Base-by-base conservation (phyloP, 805 yeast species). In the Vanderwaltozyma polyspora region DNA sequence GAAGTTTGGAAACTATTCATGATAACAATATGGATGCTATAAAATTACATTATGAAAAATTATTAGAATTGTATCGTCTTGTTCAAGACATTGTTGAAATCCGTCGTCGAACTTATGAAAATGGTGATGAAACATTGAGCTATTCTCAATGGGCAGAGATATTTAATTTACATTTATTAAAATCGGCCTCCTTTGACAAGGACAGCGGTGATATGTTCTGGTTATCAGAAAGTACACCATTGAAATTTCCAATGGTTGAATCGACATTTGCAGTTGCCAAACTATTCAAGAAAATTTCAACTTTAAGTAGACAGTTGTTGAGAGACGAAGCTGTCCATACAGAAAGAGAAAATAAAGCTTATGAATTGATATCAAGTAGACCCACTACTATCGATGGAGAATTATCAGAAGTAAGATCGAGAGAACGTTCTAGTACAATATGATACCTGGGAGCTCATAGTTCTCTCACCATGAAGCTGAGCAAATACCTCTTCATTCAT, bases 201-300 rank as follows among this genome's bases (percentile, higher is more conserved):
- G 25, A 29, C 2, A 67, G 16, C 43, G 52, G 60, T 28, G 43
- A 48, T 6, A 42, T 57, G 2, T 52, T 59, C 48, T 84, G 94
- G 94, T 43, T 83, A 2, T 66, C 79, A 6, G 74, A 73, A 2
- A 48, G 57, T 1, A 76, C 86, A 1, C 94, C 94, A 0, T 58
- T 84, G 28, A 64, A 79, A 29, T 72, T 68, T 36, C 91, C 91
- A 0, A 59, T 79, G 25, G 69, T 68, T 43, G 86, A 84, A 50
- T 75, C 86, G 0, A 72, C 74, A 37, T 81, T 72, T 46, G 68
- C 81, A 24, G 51, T 69, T 21, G 52, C 64, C 35, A 54, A 67
- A 35, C 31, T 62, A 5, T 54, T 55, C 12, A 17, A 29, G 19
- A 28, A 25, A 24, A 25, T 28, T 15, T 13, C 26, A 16, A 5